These are phyloP conservation scores for Metschnikowia lochheadii DNA, from an alignment of 805 yeast species.

Conservation along the genomic window DNA sequence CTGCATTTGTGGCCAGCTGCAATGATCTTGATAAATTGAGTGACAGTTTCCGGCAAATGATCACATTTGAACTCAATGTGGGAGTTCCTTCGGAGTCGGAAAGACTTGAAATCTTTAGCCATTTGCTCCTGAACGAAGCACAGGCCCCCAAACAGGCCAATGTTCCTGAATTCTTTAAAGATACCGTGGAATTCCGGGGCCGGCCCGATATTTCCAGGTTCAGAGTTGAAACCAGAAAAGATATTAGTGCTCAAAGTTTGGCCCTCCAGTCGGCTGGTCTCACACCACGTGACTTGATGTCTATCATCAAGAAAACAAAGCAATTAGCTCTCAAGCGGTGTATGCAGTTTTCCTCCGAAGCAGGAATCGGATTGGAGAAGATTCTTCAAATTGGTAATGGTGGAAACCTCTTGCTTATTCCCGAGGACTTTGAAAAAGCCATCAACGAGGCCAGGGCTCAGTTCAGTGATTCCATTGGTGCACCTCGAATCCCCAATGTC, in stretches of 20 bases:
- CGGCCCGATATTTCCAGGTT: conserved; percentile 15
- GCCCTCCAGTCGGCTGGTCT: conserved; percentile 91
- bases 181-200: conserved; percentile 18
- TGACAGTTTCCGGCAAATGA: conserved; percentile 57
- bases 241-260: conserved; percentile 50
- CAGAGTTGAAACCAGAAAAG: conserved; percentile 28
- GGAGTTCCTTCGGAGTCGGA: conserved; percentile 78
- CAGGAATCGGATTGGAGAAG: conserved; percentile 19
- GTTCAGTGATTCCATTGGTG: conserved; percentile 92
- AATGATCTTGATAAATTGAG: conserved; percentile 67
- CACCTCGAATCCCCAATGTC: conserved; percentile 92
- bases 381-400: conserved; percentile 47
- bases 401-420: conserved; percentile 49
- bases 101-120: conserved; percentile 57
- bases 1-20: conserved; percentile 59
- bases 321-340: conserved; percentile 50
- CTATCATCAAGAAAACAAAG: conserved; percentile 67
- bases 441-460: conserved; percentile 80
- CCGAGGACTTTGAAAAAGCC: conserved; percentile 63
- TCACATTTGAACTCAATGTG: conserved; percentile 74
- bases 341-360: conserved; percentile 27
- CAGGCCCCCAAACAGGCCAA: conserved; percentile 6
- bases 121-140: conserved; percentile 34
- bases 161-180: conserved; percentile 18
- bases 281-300: conserved; percentile 73